Evolutionary conservation across 2,329 filamentous ascomycete species (phyloP).

Genomic region (Parastagonospora avenae): DNA sequence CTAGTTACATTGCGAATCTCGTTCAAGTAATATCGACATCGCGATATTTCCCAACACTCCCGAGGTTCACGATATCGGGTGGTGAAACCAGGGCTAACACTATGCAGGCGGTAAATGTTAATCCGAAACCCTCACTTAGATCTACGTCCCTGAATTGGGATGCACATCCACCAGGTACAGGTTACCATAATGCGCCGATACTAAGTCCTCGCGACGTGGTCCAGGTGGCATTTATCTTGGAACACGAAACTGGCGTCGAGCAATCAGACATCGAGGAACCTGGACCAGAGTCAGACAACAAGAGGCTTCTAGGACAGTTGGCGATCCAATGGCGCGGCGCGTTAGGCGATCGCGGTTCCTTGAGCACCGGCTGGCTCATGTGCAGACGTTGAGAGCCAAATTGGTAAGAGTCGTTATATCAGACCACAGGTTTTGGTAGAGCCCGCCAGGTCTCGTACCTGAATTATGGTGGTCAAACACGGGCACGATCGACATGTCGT

Average conservation of each 20-base stretch:
- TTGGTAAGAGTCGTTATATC: background rate
- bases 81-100: slow-evolving; percentile 12
- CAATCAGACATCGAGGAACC: slow-evolving; percentile 50
- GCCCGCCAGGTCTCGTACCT: background rate
- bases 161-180: slow-evolving; percentile 41
- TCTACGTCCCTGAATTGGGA: slow-evolving; percentile 63
- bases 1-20: slow-evolving; percentile 12
- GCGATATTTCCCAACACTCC: slow-evolving; percentile 8
- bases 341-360: slow-evolving; percentile 85
- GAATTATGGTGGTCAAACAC: background rate
- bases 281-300: slow-evolving; percentile 41
- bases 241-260: slow-evolving; percentile 57
- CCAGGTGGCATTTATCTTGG: slow-evolving; percentile 67
- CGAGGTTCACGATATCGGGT: slow-evolving; percentile 8
- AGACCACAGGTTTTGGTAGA: background rate
- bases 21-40: slow-evolving; percentile 15
- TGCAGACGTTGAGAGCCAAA: slow-evolving; percentile 35
- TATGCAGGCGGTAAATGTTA: slow-evolving; percentile 49
- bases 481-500: background rate
- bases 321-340: slow-evolving; percentile 86
- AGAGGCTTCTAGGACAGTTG: slow-evolving; percentile 76
- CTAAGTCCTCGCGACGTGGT: slow-evolving; percentile 67
- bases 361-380: slow-evolving; percentile 81
- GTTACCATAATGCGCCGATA: slow-evolving; percentile 49
- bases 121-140: slow-evolving; percentile 59